Conservation (phyloP, 139 green algal species). For the Astrephomene gubernaculifera region DNA sequence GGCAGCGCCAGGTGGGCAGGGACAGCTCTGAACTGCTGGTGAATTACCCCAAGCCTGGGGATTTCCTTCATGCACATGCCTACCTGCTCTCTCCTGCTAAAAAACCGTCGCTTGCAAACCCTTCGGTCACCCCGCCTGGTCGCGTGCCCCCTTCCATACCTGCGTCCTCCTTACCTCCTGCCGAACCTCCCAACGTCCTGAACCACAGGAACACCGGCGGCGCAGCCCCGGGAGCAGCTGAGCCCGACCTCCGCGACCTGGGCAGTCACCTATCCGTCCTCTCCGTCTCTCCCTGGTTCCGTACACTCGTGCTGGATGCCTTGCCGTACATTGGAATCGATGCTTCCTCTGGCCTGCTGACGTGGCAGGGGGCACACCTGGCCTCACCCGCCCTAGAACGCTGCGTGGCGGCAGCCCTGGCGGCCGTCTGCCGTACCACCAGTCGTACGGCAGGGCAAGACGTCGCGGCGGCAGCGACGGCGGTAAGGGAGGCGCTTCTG, state of each 20-base stretch:
- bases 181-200: no score
- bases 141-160: no score
- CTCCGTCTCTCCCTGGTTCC: slow-evolving; percentile 2
- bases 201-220: no score
- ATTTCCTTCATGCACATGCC: no score
- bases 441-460: background rate
- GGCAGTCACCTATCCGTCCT: slow-evolving; percentile 13
- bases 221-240: no score
- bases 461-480: background rate
- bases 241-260: background rate
- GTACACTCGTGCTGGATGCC: background rate
- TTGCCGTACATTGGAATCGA: background rate
- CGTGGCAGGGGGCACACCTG: background rate
- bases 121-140: no score
- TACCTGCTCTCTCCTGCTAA: no score
- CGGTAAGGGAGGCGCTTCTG: background rate
- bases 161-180: no score
- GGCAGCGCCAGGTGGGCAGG: no score
- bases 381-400: background rate
- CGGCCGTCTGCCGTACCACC: slow-evolving; percentile 4
- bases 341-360: background rate
- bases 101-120: no score
- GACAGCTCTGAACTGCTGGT: no score
- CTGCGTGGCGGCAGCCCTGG: slow-evolving; percentile 6
- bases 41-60: no score